A percentile compares a stretch with the other conserved stretches of the same genome.
phyloP scores from a whole-genome alignment of 2,329 filamentous ascomycete genomes.

The Tolypocladium amazonense region DNA sequence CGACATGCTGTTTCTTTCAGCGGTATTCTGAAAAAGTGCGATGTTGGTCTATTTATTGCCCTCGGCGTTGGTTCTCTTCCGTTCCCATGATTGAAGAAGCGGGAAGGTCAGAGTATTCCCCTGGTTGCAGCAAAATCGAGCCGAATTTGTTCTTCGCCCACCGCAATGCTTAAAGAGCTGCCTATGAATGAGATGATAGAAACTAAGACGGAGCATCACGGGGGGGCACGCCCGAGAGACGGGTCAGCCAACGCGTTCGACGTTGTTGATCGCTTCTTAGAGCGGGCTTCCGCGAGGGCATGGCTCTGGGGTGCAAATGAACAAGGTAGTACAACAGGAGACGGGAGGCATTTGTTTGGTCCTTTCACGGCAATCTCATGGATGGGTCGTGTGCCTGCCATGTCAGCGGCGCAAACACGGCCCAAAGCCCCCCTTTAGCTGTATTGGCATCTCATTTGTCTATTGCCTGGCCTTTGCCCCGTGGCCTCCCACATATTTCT shows the following conservation, averaged over 20 bases:
- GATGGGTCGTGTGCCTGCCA: neutral
- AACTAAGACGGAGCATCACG: constrained; percentile 11
- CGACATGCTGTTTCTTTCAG: constrained; percentile 19
- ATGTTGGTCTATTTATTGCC: constrained; percentile 34
- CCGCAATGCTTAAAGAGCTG: constrained; percentile 15
- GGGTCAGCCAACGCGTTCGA: constrained; percentile 1
- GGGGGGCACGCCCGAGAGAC: constrained; percentile 2
- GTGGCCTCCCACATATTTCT: constrained; percentile 14
- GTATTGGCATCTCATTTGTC: constrained; percentile 17
- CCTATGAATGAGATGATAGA: constrained; percentile 20
- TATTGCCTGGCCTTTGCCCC: constrained; percentile 13
- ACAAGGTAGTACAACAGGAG: constrained; percentile 5
- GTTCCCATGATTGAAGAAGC: constrained; percentile 28
- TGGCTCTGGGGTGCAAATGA: constrained; percentile 7
- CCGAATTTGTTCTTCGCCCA: constrained; percentile 22
- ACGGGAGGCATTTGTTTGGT: constrained; percentile 7
- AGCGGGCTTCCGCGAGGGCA: constrained; percentile 1
- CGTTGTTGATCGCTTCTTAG: constrained; percentile 2
- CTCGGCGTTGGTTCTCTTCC: constrained; percentile 38
- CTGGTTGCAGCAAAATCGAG: constrained; percentile 26
- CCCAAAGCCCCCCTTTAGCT: constrained; percentile 9
- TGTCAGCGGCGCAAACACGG: constrained; percentile 1
- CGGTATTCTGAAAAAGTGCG: constrained; percentile 22
- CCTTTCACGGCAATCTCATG: constrained; percentile 7
- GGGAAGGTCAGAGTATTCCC: constrained; percentile 32